Percentiles rank a stretch among this genome's conserved stretches.
phyloP scores from a whole-genome alignment of 352 stramenopile genomes.

The Phytophthora hibernalis region DNA sequence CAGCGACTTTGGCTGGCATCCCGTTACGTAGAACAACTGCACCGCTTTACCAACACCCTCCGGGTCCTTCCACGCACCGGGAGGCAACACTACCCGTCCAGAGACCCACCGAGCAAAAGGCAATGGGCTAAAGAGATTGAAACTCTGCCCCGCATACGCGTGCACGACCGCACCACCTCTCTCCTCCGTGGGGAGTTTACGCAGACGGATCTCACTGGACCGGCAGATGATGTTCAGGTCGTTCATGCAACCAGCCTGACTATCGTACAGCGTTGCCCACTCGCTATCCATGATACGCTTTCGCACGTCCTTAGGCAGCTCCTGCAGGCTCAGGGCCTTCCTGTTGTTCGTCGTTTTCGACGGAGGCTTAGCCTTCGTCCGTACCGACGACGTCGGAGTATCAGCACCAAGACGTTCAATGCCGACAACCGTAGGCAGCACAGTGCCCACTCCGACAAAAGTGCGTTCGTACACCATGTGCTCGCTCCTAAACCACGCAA shows the following conservation, averaged over 20 bases:
- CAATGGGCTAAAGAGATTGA: constrained; percentile 77
- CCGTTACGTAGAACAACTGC: constrained; percentile 95
- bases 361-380: constrained; percentile 46
- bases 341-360: constrained; percentile 50
- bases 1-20: constrained; percentile 84
- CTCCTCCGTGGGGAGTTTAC: constrained; percentile 67
- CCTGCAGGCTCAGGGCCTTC: constrained; percentile 40
- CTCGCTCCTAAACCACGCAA: constrained; percentile 91
- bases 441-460: constrained; percentile 79
- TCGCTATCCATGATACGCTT: constrained; percentile 71
- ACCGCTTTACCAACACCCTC: constrained; percentile 94
- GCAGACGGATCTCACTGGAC: constrained; percentile 72
- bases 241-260: constrained; percentile 60
- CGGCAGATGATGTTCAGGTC: constrained; percentile 86
- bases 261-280: constrained; percentile 80
- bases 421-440: constrained; percentile 80
- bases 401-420: constrained; percentile 71
- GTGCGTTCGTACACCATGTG: constrained; percentile 87
- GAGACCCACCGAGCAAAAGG: constrained; percentile 90
- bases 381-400: constrained; percentile 57
- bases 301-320: constrained; percentile 61
- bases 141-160: constrained; percentile 85
- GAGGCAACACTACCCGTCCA: constrained; percentile 92
- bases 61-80: constrained; percentile 94
- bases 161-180: constrained; percentile 53